Evolutionary conservation across 148 eudicot species (phyloP), one percentile per base, ranked within the genome.

Genomic region (Cornus kousa): DNA sequence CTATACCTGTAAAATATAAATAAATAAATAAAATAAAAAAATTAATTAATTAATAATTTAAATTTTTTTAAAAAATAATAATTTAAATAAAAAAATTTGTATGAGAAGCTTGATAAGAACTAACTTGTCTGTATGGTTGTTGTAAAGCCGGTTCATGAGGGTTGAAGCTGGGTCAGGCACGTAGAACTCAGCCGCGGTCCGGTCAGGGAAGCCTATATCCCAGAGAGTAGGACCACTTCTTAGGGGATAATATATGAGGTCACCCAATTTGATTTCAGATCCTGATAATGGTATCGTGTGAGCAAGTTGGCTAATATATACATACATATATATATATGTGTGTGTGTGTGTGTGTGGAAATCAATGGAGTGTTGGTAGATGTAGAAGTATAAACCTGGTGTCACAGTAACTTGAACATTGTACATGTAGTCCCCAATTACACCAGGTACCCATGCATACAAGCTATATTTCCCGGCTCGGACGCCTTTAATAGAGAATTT

Each of bases 141-240:
- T 48, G 73, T 78, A 89, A 70, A 91, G 80, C 60, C 74, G 85
- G 83, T 88, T 94, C n/a, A 80, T 72, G 4, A 80, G 86, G 89
- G 76, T 70, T 72, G 6, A 28, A 28, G 28, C 28, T 28, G 98
- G 93, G 28, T 82, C 80, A n/a, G 98, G 98, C 22, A 94, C 87
- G 65, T 82, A 91, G 67, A 94, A 94, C 85, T 94, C 97, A 14
- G 84, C 81, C 33, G 98, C 97, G 31, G 90, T 91, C 22, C 97
- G 95, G 75, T 94, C 98, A 3, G 98, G 97, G 22, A 85, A 37
- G 39, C 98, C 97, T 16, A 94, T 92, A 81, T 94, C 90, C 98
- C 98, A 94, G 1, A 94, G 28, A 1, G 98, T 92, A 1, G 95
- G 92, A 13, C 97, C 98, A 57, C 79, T 80, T 85, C 98, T 88